Evolutionary conservation across 768 basidiomycete species (phyloP).

Genomic region (Pholiota molesta): DNA sequence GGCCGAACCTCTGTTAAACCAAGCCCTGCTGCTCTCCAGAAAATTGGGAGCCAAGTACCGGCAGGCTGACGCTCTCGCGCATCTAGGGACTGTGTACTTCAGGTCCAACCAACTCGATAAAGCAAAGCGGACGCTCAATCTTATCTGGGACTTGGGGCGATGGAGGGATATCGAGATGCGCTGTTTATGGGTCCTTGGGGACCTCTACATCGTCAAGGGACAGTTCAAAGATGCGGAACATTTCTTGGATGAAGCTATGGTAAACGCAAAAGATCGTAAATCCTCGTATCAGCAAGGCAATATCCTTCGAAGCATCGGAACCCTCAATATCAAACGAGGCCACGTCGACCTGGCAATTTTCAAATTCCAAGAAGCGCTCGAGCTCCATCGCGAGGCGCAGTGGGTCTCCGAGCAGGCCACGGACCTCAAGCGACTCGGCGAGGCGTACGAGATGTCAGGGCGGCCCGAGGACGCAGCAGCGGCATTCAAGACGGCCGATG

Average conservation of each 20-base stretch:
- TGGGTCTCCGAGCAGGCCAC: too few relatives aligned
- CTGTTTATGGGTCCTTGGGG: background rate
- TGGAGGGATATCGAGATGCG: background rate
- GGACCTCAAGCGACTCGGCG: too few relatives aligned
- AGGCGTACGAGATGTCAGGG: too few relatives aligned
- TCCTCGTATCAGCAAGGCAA: background rate
- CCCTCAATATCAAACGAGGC: too few relatives aligned
- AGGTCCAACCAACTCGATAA: background rate
- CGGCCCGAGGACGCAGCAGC: too few relatives aligned
- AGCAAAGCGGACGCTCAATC: background rate
- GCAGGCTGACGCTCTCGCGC: background rate
- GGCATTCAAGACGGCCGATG: too few relatives aligned
- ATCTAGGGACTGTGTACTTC: background rate
- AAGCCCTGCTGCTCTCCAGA: background rate
- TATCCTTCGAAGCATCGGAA: background rate
- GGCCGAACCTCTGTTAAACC: background rate
- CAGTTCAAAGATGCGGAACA: background rate
- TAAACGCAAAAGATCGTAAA: background rate
- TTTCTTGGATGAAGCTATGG: background rate
- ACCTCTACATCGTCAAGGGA: background rate
- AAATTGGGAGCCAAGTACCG: background rate
- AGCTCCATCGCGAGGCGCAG: too few relatives aligned
- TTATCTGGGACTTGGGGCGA: too few relatives aligned
- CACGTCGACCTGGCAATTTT: too few relatives aligned
- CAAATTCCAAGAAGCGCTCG: too few relatives aligned